Base-by-base conservation (phyloP, 23 red algal species). In the Gracilaria gracilis region DNA sequence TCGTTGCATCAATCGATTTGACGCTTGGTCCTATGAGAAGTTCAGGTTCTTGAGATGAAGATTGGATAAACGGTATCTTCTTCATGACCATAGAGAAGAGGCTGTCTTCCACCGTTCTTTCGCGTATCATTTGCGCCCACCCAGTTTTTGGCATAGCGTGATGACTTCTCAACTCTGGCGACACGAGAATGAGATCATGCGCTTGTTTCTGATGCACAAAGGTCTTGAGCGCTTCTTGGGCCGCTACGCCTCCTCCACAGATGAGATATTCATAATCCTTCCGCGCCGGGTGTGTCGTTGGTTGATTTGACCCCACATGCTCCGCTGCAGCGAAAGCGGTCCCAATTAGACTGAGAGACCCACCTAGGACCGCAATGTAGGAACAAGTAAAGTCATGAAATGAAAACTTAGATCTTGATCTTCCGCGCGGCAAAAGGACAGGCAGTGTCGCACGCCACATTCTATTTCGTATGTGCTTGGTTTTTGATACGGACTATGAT, bases 181-280 rank as follows among this genome's bases (percentile, higher is more conserved):
- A 49, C 17, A 90, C 87, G 9, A 90, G 73, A 33, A 90, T 28
- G 23, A 90, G 57, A 67, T 90, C 57, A 65, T 33, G n/a, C 9
- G 87, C 74, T 79, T 66, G 40, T 46, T 90, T 69, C 0, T 81
- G 36, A 24, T 90, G 24, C 35, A 90, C 21, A 64, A 81, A 90
- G 19, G 74, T 57, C 38, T 77, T 80, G 27, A 90, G 57, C 15
- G 87, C 87, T 90, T 90, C 87, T 57, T 90, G 87, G 23, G 87
- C 87, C 57, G 87, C 87, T 1, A 90, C 75, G 17, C 75, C 75
- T 31, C 71, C 87, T 25, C 87, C 87, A 42, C 87, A 90, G 50
- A 90, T 90, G 49, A 90, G 76, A 40, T 90, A 90, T 59, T 71
- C 53, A 36, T 90, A 90, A 16, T 62, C 47, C 25, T 27, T 32